Base-by-base conservation (phyloP, 202 grass and related monocot genomes). In the Musa balbisiana region DNA sequence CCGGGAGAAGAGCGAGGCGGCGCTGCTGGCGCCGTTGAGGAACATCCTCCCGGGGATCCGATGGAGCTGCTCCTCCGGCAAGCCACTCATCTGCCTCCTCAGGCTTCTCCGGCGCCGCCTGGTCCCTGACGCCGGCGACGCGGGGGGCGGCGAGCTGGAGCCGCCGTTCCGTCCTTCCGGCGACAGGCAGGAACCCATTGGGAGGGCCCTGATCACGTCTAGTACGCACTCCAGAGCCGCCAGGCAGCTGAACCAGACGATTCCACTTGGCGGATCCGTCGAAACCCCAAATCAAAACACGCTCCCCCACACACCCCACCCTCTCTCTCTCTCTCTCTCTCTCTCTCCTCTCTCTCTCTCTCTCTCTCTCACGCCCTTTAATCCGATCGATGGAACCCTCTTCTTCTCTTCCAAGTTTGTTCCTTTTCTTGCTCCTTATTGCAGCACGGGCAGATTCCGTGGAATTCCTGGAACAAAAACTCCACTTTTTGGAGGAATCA, bases 131-230 rank as follows among this genome's bases (percentile, higher is more conserved):
- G 63, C 63, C 43, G 52, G 71, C 21, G 71, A 73, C 5, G 22
- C 22, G 3, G 55, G 73, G 1, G 73, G 16, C 54, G 23, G 12
- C 27, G 53, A 24, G 54, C 15, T 20, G 14, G 73, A 59, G 16
- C 25, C 53, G 25, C 54, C 21, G 25, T 22, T 74, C 24, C 14
- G 53, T 8, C 73, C 54, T 16, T 58, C 53, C 10, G 14, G 12
- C 55, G 54, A 75, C 73, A 75, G 55, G 73, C 73, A 75, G 54
- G 73, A 75, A 53, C 73, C 73, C 73, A 75, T 75, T 15, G 54
- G 55, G 25, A 75, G 55, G 73, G 73, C 24, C 73, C 54, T 75
- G 24, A 75, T 43, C 10, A 75, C 55, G 14, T 75, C 73, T 15
- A 75, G 49, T 20, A 75, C 3, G 73, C 73, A 75, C 73, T 75